Evolutionary conservation across 495 filamentous ascomycete genomes (phyloP), one percentile per base, ranked within the genome.

Genomic region (Xylaria scruposa): DNA sequence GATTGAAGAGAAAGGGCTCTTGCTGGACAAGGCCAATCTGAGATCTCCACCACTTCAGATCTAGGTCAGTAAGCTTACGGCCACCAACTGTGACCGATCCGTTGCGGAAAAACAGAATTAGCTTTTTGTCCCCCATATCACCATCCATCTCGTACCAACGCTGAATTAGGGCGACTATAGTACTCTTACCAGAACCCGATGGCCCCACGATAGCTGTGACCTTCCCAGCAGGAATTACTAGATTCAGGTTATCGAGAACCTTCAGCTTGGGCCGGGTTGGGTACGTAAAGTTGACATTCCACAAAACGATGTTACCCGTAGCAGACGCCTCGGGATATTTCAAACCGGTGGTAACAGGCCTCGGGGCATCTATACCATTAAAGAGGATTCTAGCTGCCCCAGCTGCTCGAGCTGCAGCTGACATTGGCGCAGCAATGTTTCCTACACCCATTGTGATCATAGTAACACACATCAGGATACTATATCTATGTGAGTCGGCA

Each of bases 191-290:
- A 21, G 89, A 91, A 6, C 91, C 92, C 1, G 90, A 92, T 24
- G 94, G 88, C 1, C 95, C 92, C 59, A 96, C 92, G 60, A 98
- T 85, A n/a, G 94, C 93, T 21, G 92, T 93, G 21, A 90, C 90
- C 77, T 96, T 94, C 1, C 95, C 94, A 6, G 93, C 90, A 7
- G 91, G 90, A 17, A 93, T 84, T 0, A 76, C 80, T 7, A 92
- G 70, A 54, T 79, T 83, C 29, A 92, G 75, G n/a, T 87, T 75
- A 58, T 85, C 81, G 0, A 88, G 80, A 0, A 92, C 85, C 47
- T 84, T 88, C 42, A 89, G 78, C 46, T 90, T 85, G 1, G 89
- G 85, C 36, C 91, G 81, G 8, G 89, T 87, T 4, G 91, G 89
- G 72, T 93, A 94, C 0, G 88, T 83, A 74, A 93, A 93, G 19